Percentiles rank a stretch among this genome's conserved stretches.
Conservation (phyloP, 345 rosid species). For the Salix purpurea region DNA sequence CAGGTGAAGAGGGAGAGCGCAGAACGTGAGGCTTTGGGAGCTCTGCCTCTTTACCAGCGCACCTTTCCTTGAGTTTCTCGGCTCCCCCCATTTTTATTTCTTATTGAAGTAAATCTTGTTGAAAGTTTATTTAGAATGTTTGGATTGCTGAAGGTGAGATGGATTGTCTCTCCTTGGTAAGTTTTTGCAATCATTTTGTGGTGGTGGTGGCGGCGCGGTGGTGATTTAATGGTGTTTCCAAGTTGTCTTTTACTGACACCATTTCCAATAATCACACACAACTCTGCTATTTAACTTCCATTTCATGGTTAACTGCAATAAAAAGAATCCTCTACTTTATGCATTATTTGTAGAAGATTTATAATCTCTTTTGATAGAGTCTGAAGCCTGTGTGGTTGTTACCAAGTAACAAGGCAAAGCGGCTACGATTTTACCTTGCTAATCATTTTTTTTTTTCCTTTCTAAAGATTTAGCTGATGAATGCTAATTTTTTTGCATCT, state of each 20-base stretch:
- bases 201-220: constrained; percentile 4
- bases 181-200: constrained; percentile 7
- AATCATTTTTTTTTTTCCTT: neutral
- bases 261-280: constrained; percentile 16
- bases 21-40: constrained; percentile 91
- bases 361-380: neutral
- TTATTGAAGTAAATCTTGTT: constrained; percentile 5
- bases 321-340: neutral
- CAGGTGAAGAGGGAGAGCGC: constrained; percentile 81
- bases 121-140: constrained; percentile 5
- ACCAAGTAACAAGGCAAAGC: neutral
- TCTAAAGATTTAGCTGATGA: neutral
- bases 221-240: neutral
- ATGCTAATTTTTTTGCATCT: neutral
- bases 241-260: constrained; percentile 5
- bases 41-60: constrained; percentile 87
- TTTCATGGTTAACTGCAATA: constrained; percentile 9
- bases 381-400: neutral
- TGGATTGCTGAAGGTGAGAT: neutral
- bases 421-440: neutral
- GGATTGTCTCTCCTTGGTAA: neutral
- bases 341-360: neutral
- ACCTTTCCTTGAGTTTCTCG: constrained; percentile 54
- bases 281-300: neutral
- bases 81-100: constrained; percentile 4